Evolutionary conservation across 495 filamentous ascomycete genomes (phyloP).

Genomic region (Entonaema liquescens): DNA sequence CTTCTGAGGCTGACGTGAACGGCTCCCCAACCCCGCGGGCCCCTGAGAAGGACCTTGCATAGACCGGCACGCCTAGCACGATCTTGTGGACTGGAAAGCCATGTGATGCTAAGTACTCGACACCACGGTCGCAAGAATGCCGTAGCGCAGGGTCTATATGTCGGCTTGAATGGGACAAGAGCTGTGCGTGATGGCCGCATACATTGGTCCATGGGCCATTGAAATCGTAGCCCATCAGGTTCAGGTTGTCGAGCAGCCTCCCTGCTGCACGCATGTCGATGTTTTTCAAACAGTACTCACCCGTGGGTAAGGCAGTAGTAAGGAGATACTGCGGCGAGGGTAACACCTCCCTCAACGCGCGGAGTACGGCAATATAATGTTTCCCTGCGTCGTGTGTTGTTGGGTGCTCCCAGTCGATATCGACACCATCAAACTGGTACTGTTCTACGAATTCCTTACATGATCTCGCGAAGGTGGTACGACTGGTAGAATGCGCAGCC

Average conservation of each 20-base stretch:
- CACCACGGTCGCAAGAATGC: constrained; percentile 68
- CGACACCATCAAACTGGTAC: constrained; percentile 77
- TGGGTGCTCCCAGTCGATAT: constrained; percentile 89
- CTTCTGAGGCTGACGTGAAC: constrained; percentile 64
- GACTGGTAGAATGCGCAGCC: constrained; percentile 58
- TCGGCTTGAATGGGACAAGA: constrained; percentile 57
- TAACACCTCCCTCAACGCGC: constrained; percentile 65
- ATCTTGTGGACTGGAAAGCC: constrained; percentile 73
- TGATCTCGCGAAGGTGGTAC: constrained; percentile 69
- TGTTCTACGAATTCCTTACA: constrained; percentile 68
- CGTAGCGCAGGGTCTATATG: constrained; percentile 45
- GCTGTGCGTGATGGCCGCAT: constrained; percentile 77
- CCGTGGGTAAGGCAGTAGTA: constrained; percentile 75
- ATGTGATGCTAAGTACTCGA: constrained; percentile 66
- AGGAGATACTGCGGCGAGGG: constrained; percentile 70
- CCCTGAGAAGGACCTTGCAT: constrained; percentile 77
- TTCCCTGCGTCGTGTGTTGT: constrained; percentile 65
- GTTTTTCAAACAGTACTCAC: constrained; percentile 74
- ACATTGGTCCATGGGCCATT: constrained; percentile 73
- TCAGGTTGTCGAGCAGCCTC: constrained; percentile 72
- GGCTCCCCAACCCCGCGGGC: constrained; percentile 65
- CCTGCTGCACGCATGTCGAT: constrained; percentile 70
- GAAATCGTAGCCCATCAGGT: constrained; percentile 90
- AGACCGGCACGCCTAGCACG: constrained; percentile 76
- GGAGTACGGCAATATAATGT: constrained; percentile 73